Evolutionary conservation across 495 filamentous ascomycete species (phyloP).

Genomic region (Trichoderma gamsii): DNA sequence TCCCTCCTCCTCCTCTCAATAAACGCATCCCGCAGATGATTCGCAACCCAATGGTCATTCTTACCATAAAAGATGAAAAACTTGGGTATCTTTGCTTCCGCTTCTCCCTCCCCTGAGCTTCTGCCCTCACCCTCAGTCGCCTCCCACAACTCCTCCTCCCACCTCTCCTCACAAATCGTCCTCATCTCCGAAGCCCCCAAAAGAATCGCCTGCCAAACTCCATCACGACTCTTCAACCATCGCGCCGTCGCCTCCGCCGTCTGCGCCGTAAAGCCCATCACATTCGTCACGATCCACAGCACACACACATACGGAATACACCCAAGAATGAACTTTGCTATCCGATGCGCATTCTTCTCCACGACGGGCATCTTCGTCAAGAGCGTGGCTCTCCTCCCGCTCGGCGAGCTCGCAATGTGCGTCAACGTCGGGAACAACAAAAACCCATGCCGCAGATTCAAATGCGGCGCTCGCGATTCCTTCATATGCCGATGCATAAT

Average conservation of each 20-base stretch:
- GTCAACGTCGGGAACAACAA: slow-evolving; percentile 74
- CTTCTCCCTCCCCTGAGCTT: slow-evolving; percentile 17
- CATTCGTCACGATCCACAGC: slow-evolving; percentile 33
- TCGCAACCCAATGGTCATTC: slow-evolving; percentile 76
- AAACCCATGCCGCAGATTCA: slow-evolving; percentile 45
- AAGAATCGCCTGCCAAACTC: slow-evolving; percentile 65
- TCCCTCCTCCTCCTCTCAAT: slow-evolving; percentile 45
- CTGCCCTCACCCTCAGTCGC: slow-evolving; percentile 25
- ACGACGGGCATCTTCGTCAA: slow-evolving; percentile 51
- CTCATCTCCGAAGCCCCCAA: slow-evolving; percentile 62
- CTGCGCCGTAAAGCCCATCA: slow-evolving; percentile 51
- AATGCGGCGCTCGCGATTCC: slow-evolving; percentile 15
- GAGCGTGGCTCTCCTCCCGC: slow-evolving; percentile 51
- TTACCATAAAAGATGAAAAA: slow-evolving; percentile 77
- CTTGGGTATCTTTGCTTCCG: slow-evolving; percentile 33
- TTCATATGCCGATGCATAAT: slow-evolving; percentile 51
- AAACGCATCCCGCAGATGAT: slow-evolving; percentile 66
- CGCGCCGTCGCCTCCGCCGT: slow-evolving; percentile 53
- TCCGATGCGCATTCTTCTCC: slow-evolving; percentile 43
- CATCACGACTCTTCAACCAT: slow-evolving; percentile 57
- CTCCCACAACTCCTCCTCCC: slow-evolving; percentile 80
- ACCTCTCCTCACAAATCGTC: slow-evolving; percentile 67
- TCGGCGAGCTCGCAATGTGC: slow-evolving; percentile 62
- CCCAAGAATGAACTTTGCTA: slow-evolving; percentile 44
- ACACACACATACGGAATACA: slow-evolving; percentile 42